phyloP scores from a whole-genome alignment of 306 rosid species.

The Abrus pulchellus region DNA sequence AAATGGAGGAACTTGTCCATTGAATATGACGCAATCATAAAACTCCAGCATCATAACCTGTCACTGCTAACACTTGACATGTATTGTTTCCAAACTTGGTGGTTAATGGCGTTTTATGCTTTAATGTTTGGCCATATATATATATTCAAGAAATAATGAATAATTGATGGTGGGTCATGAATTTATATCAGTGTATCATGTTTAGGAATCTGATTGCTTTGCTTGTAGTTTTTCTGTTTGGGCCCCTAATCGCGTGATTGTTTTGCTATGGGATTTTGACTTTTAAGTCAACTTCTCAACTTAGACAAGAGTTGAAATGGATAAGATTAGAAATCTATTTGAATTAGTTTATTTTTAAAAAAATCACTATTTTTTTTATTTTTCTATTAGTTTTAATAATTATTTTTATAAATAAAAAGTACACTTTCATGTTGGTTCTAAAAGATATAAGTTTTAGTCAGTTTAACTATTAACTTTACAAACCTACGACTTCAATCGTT shows the following conservation, averaged over 20 bases:
- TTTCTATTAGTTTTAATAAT: too few relatives aligned
- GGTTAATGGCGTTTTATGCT: neutral
- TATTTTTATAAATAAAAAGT: too few relatives aligned
- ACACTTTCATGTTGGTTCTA: too few relatives aligned
- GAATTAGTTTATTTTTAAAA: too few relatives aligned
- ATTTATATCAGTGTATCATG: neutral
- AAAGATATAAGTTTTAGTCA: too few relatives aligned
- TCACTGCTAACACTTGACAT: conserved; percentile 26
- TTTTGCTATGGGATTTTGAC: conserved; percentile 19
- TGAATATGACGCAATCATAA: conserved; percentile 20
- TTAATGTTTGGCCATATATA: neutral
- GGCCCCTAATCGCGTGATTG: conserved; percentile 34
- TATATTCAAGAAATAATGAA: conserved; percentile 12
- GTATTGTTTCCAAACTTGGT: conserved; percentile 36
- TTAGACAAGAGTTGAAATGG: neutral
- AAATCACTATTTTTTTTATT: too few relatives aligned
- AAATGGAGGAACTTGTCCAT: conserved; percentile 3
- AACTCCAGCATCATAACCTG: conserved; percentile 16
- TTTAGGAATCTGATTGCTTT: conserved; percentile 29
- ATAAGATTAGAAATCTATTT: neutral
- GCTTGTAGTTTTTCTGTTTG: conserved; percentile 23
- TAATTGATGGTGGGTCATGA: conserved; percentile 38
- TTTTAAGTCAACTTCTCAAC: neutral
- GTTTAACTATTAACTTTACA: too few relatives aligned
- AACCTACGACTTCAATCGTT: too few relatives aligned